Base-by-base conservation (phyloP, 352 stramenopile genomes). In the Phytophthora pinifolia region DNA sequence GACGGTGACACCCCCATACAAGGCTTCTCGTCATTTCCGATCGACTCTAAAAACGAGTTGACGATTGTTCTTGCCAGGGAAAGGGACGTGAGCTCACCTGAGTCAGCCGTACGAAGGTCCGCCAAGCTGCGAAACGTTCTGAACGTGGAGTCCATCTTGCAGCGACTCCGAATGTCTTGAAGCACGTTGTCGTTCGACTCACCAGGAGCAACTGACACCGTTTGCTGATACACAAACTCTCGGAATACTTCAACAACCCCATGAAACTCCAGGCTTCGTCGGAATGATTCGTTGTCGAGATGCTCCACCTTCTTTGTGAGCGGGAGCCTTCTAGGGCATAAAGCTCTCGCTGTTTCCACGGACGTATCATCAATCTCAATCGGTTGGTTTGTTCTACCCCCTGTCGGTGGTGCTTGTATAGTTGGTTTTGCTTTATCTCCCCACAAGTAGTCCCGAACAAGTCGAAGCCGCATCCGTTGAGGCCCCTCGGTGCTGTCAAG, bases 401-500 rank as follows among this genome's bases (percentile, higher is more conserved):
- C 46, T 51, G 13, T n/a, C 31, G 8, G 27, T 20, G n/a, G 6
- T 47, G 22, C n/a, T 36, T 30, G 32, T 2, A 10, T n/a, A n/a
- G 12, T 22, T 20, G 43, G 14, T 30, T 33, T 46, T 44, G 30
- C 12, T 33, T 22, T 46, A 27, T 54, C 29, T 18, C 55, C 39
- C 4, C 14, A 27, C 15, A 12, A 18, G 29, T 80, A 81, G 43
- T 72, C 70, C n/a, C 56, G 58, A 2, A 81, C 47, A 14, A 88
- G 62, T 9, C 73, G 70, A 33, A 83, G 36, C 8, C 77, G 51
- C 66, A 85, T 83, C 12, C 77, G 70, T 25, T 79, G 56, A 0
- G 77, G 77, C 1, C 75, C 73, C 43, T 88, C 77, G 0, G 71
- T 83, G 14, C 52, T 64, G 36, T 88, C 77, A 10, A 88, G 17